Evolutionary conservation across 75 land plant species (phyloP).

Genomic region (Selaginella tamariscina): DNA sequence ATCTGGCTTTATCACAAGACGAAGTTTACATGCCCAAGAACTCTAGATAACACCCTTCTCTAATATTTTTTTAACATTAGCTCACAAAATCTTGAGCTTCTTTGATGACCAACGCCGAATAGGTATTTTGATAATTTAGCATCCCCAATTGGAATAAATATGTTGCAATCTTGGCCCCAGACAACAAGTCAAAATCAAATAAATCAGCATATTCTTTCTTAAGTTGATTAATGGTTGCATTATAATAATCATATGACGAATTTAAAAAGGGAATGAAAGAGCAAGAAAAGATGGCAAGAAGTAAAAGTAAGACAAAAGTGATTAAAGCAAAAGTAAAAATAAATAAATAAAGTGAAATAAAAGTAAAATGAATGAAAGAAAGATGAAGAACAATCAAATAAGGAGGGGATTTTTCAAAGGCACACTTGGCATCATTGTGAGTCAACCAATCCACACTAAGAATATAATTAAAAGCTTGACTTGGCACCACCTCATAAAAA

Average conservation of each 20-base stretch:
- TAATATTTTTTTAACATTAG: slow-evolving; percentile 2
- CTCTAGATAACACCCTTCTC: slow-evolving; percentile 3
- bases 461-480: not conserved
- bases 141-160: not conserved
- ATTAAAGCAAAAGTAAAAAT: not conserved
- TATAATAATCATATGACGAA: not conserved
- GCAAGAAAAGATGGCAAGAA: not conserved
- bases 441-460: not conserved
- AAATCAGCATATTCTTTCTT: not conserved
- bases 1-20: slow-evolving; percentile 14
- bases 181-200: not conserved
- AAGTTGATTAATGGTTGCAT: not conserved
- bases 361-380: not conserved
- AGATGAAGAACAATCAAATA: not conserved
- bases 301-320: not conserved
- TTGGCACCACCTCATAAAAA: not conserved
- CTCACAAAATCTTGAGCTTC: not conserved
- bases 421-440: not conserved
- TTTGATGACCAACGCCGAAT: not conserved
- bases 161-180: slow-evolving; percentile 1
- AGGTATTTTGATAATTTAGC: not conserved
- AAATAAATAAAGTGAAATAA: not conserved
- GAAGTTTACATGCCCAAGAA: slow-evolving; percentile 9
- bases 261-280: not conserved
- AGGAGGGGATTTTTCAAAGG: not conserved